Percentiles rank a stretch among this genome's conserved stretches.
phyloP scores from a whole-genome alignment of 352 stramenopile species.

The Pythium vanterpoolii region DNA sequence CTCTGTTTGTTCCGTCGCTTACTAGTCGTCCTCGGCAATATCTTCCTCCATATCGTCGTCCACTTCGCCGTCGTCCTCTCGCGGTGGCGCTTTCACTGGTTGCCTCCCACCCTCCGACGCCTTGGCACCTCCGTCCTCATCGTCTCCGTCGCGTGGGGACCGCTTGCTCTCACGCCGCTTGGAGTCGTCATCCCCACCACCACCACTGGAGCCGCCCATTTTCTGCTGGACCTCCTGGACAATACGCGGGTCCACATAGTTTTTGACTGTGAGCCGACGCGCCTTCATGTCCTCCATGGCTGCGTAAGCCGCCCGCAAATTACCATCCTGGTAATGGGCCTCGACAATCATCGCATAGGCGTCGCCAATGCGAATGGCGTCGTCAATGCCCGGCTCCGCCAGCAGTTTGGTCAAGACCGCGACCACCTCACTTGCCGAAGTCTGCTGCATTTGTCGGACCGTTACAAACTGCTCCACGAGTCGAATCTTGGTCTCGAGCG shows the following conservation, averaged over 20 bases:
- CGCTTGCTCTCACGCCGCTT: conserved; percentile 17
- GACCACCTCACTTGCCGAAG: conserved; percentile 69
- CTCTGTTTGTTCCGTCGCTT: no score
- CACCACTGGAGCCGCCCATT: conserved; percentile 22
- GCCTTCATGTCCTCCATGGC: conserved; percentile 80
- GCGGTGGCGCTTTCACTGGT: conserved; percentile 8
- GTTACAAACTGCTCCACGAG: conserved; percentile 87
- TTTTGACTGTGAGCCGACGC: conserved; percentile 54
- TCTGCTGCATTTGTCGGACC: conserved; percentile 35
- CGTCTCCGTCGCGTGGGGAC: conserved; percentile 17
- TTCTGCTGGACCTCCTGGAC: conserved; percentile 72
- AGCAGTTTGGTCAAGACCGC: conserved; percentile 80
- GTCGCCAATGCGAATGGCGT: conserved; percentile 88
- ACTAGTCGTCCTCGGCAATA: conserved; percentile 50
- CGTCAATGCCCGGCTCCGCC: conserved; percentile 77
- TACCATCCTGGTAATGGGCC: conserved; percentile 57
- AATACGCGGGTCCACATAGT: conserved; percentile 69
- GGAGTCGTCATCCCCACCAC: conserved; percentile 14
- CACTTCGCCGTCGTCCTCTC: conserved; percentile 43
- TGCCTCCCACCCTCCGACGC: not conserved
- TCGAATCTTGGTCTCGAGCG: conserved; percentile 55
- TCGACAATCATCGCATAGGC: conserved; percentile 87
- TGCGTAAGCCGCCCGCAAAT: conserved; percentile 66
- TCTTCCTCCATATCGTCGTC: conserved; percentile 74
- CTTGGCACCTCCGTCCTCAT: conserved; percentile 36